Base-by-base conservation (phyloP, 192 early-diverging fungal species). In the Thamnidium elegans region DNA sequence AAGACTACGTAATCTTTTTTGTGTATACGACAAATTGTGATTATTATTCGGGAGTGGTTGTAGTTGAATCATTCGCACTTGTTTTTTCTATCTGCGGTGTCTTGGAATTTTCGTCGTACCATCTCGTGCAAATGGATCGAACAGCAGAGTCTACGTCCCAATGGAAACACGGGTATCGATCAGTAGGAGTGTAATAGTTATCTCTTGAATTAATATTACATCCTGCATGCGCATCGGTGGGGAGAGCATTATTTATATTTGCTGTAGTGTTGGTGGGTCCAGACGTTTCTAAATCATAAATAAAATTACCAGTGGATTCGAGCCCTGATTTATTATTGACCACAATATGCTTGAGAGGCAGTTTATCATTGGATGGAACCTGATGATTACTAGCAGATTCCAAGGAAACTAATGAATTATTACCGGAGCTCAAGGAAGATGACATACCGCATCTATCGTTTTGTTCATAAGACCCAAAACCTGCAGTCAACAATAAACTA, bases 151-250 rank as follows among this genome's bases (percentile, higher is more conserved):
- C 65, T 3, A 75, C 51, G 23, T 75, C 68, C 62, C 67, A 75
- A 52, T 75, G 73, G 47, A 75, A 75, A 23, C 59, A 69, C 11
- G 67, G 67, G 26, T 70, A 69, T 26, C 64, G 11, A 34, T 75
- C 73, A 23, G 31, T 48, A 21, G 67, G 67, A 39, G 36, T 39
- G 9, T 39, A 39, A 10, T 39, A 39, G 9, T 39, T 39, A 39
- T 39, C 36, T 39, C 36, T 39, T 10, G 36, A 39, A 39, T 10
- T 39, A 9, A 10, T 39, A 10, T 9, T 39, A 6, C 9, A 4
- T 39, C 36, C 36, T 39, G 36, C 36, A 39, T 39, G 36, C 1
- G 36, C 9, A 39, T 39, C 9, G 5, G 36, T 39, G 9, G 36
- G 36, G 26, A 26, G 26, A 26, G 26, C 1, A 26, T n/a, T n/a